Evolutionary conservation across 2,329 filamentous ascomycete species (phyloP), one percentile per base, ranked within the genome.

Genomic region (Curvularia sp.): DNA sequence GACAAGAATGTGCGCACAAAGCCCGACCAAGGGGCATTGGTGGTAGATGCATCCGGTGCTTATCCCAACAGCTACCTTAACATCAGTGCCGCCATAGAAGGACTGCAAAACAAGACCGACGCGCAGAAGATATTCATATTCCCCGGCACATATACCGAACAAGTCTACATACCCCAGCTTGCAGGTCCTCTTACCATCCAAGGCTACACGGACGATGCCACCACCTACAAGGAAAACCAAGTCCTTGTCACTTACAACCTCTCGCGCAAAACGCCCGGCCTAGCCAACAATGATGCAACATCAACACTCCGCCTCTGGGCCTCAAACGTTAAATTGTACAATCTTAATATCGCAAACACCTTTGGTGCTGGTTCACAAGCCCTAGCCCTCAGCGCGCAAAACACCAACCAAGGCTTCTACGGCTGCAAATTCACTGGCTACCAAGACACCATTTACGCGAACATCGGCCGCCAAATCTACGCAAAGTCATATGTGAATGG

Each of bases 101-200:
- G 46, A 7, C 52, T 69, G 7, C 47, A 50, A 2, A 65, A 69
- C 41, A 60, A 26, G 2, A 62, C 55, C 6, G 33, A 53, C 3
- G 41, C 61, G 0, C 63, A 69, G 18, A 62, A 60, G 8, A 86
- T 89, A 74, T 89, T 88, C 75, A 83, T 89, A 70, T 72, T 83
- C 62, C 70, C 80, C 2, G 85, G 85, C 5, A 84, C 81, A 33
- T 88, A 88, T 77, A 71, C 70, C 0, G 85, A 87, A 68, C 85
- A 87, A 66, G 84, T 87, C 28, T 81, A 81, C 61, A 78, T 88
- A 39, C 73, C 79, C 1, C 52, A 55, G 15, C 78, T 82, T 28
- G 71, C 66, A 4, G 82, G 82, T 1, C 74, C 79, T 44, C 78
- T 87, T 31, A 83, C 79, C 52, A 79, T 86, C 56, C 84, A 85